Base-by-base conservation (phyloP, 306 rosid genomes). In the Boehmeria nivea region DNA sequence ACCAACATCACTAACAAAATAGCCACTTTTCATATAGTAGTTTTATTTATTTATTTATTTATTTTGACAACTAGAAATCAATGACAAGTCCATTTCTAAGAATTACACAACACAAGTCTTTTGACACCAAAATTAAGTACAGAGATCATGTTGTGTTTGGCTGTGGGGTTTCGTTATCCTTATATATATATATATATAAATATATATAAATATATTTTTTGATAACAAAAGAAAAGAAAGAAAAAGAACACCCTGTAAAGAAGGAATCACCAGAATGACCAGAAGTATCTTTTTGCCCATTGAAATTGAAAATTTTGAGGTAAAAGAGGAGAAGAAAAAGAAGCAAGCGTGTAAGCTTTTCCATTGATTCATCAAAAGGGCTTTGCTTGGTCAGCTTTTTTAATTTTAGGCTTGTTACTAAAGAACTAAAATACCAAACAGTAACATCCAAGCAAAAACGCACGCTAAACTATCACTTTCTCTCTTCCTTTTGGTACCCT, bases 371-470 rank as follows among this genome's bases (percentile, higher is more conserved):
- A 38, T 13, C 42, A 44, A 57, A 37, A 57, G 49, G 46, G 47
- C 48, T 38, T 13, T 18, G 33, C 61, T 14, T 40, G 47, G 46
- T 39, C n/a, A 37, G 26, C 33, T n/a, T 11, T 12, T 1, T 3
- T 40, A 5, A 40, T n/a, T 1, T 40, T 8, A 40, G 4, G 1
- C 9, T 31, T 4, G 36, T 40, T 40, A 11, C 17, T 8, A 23
- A 39, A 54, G 24, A 31, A 40, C 43, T 31, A 55, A 21, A 8
- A 15, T 56, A 38, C 36, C 49, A 57, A 57, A 37, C 61, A 34
- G 44, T 8, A 57, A 22, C 34, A 20, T 57, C 61, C 61, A 57
- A 57, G 48, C n/a, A n/a, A 57, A 54, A 38, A 39, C 16, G 61
- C 47, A 22, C 36, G 13, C 47, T 13, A 39, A 13, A 14, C 48